These are phyloP conservation scores for Prinsepia uniflora DNA, from an alignment of 306 rosid species.

Conservation along the genomic window DNA sequence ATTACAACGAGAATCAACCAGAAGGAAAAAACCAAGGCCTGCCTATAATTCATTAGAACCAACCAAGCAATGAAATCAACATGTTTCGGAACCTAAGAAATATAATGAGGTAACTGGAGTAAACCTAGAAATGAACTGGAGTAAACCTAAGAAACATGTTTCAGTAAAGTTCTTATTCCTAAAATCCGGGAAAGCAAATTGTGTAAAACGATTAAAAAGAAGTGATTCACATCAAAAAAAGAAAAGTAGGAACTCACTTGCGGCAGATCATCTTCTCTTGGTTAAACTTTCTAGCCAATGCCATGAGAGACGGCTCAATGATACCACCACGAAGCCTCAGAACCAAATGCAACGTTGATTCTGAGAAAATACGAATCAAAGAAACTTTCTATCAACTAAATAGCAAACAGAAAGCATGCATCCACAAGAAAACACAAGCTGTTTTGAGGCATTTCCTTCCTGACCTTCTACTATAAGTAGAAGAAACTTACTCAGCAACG, in stretches of 20 bases:
- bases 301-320: slow-evolving; percentile 96
- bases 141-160: not conserved
- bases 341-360: slow-evolving; percentile 95
- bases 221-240: no score
- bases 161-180: no score
- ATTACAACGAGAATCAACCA: not conserved
- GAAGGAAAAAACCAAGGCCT: not conserved
- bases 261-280: slow-evolving; percentile 97
- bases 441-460: no score
- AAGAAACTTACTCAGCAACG: not conserved
- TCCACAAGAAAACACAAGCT: not conserved
- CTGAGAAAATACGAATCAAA: slow-evolving; percentile 29
- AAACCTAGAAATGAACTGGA: not conserved
- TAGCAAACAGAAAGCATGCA: no score
- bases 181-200: no score
- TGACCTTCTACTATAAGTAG: not conserved
- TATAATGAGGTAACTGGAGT: not conserved
- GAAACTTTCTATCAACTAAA: not conserved
- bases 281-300: slow-evolving; percentile 91
- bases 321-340: slow-evolving; percentile 99
- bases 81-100: not conserved
- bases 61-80: not conserved
- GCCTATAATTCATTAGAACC: no score
- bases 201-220: no score
- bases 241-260: slow-evolving; percentile 50